Base-by-base conservation (phyloP, 768 basidiomycete genomes). In the Pleurotus tuoliensis region DNA sequence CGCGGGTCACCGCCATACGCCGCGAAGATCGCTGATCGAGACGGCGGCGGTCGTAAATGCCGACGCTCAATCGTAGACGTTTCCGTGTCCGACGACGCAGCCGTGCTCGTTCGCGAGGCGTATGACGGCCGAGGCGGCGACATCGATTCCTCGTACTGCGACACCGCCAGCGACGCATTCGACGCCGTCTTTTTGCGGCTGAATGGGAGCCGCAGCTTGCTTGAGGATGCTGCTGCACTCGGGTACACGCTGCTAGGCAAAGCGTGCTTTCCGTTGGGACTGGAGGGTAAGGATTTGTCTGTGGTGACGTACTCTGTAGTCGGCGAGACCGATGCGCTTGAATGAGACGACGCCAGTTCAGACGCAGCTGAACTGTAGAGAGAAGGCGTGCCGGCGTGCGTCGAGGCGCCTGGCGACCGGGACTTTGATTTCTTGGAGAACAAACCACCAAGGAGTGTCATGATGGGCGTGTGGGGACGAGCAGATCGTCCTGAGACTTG, bases 21-120 rank as follows among this genome's bases (percentile, higher is more conserved):
- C 8, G 77, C 80, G 67, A 90, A 88, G 55, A 89, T 76, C 43
- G 83, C 78, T 1, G 82, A 83, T 63, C 83, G 83, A 18, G 80
- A 78, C 0, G 86, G 86, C 1, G 87, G 84, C 3, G 83, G 85
- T 12, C 76, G 72, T 9, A 77, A 69, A 30, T 48, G 48, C 13
- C 73, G 71, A 34, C 76, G 77, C 5, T 55, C 54, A 24, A 74
- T 61, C 22, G 71, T 73, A 49, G 74, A 56, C 16, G 70, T 63
- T 13, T 79, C 81, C 3, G 73, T 67, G 51, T 82, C 80, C 43
- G 81, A 78, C 5, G 69, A 71, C 5, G 73, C 70, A 49, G 70
- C 64, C 4, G 70, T 71, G 71, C 75, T 73, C 58, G 64, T 66
- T 53, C 66, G 68, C 47, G 59, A 59, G 59, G 62, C 53, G 61